These are phyloP conservation scores for Naematelia encephala DNA, from an alignment of 768 basidiomycete species.

Conservation along the genomic window DNA sequence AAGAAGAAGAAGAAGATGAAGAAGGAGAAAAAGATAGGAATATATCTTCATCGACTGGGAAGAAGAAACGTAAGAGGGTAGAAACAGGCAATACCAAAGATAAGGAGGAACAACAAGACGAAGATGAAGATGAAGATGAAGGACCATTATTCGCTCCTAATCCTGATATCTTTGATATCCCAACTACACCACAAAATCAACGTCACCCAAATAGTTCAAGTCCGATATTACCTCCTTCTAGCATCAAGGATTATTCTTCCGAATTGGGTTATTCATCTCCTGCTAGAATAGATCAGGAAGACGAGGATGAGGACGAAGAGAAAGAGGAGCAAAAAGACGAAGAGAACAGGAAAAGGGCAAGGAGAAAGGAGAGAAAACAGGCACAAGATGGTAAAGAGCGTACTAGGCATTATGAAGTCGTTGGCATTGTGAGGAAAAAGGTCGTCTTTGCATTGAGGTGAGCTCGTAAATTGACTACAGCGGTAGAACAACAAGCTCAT, in stretches of 20 bases:
- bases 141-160: conserved; percentile 1
- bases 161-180: not conserved
- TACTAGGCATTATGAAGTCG: conserved; percentile 45
- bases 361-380: conserved; percentile 4
- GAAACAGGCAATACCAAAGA: not conserved
- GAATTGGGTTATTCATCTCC: conserved; percentile 41
- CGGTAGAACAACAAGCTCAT: conserved; percentile 1
- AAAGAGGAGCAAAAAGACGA: conserved; percentile 6
- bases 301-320: conserved; percentile 15
- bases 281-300: conserved; percentile 10
- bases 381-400: conserved; percentile 18
- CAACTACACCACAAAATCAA: conserved; percentile 1
- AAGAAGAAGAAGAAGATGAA: conserved; percentile 10
- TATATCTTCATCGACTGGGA: no score
- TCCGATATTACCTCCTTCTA: conserved; percentile 18
- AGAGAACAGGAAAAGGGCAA: conserved; percentile 9
- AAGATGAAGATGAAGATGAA: not conserved
- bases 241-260: conserved; percentile 42
- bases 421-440: conserved; percentile 46
- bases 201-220: conserved; percentile 7
- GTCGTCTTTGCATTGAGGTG: conserved; percentile 48
- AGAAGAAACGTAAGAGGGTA: not conserved
- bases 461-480: conserved; percentile 5
- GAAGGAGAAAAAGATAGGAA: not conserved
- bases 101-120: not conserved